Evolutionary conservation across 768 basidiomycete species (phyloP).

Genomic region (Hortiboletus campestris): DNA sequence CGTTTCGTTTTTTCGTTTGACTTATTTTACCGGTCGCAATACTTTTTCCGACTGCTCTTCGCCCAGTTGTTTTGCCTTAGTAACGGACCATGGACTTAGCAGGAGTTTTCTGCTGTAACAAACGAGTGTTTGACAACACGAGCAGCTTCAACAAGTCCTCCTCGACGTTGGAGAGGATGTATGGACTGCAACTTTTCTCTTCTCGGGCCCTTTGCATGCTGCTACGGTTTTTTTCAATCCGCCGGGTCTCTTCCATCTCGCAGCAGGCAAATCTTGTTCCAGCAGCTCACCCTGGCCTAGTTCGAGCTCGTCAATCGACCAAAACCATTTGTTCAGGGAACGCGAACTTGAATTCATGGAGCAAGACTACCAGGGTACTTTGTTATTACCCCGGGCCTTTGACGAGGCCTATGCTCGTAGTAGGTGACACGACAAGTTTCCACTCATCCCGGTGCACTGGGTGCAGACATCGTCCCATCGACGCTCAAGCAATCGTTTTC

Average conservation of each 20-base stretch:
- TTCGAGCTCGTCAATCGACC: constrained; percentile 47
- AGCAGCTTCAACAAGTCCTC: too few species aligned
- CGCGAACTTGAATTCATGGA: constrained; percentile 63
- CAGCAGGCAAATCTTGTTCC: constrained; percentile 59
- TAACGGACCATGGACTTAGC: background rate
- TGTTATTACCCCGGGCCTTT: constrained; percentile 57
- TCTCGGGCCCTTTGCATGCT: too few species aligned
- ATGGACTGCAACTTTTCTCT: too few species aligned
- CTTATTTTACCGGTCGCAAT: background rate
- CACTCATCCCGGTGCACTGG: constrained; percentile 30
- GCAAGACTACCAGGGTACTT: constrained; percentile 45
- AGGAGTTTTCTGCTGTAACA: too few species aligned
- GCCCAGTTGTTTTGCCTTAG: background rate
- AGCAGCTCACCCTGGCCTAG: constrained; percentile 71
- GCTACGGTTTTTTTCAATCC: too few species aligned
- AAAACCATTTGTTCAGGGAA: constrained; percentile 28
- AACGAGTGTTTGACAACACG: too few species aligned
- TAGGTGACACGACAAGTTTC: constrained; percentile 27
- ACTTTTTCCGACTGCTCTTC: background rate
- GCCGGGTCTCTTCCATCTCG: too few species aligned
- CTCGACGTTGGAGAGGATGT: too few species aligned
- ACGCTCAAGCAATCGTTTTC: constrained; percentile 49
- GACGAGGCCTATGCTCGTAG: constrained; percentile 56
- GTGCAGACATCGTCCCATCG: constrained; percentile 61
- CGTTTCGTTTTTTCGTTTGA: background rate